Evolutionary conservation across 139 green algal genomes (phyloP).

Genomic region (Chlorella sp.): DNA sequence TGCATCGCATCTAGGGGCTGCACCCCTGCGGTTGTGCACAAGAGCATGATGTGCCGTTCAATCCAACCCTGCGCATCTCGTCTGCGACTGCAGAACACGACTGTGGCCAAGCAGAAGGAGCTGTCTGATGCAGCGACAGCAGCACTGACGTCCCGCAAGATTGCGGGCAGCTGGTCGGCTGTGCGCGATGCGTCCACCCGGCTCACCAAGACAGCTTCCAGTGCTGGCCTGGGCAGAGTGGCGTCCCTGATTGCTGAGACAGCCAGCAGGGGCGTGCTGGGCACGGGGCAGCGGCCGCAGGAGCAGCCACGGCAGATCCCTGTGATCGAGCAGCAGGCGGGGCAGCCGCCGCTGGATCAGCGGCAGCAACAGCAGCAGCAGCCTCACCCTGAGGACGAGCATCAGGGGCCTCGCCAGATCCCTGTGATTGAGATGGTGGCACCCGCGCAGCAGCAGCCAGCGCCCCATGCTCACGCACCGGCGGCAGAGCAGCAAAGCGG

Average conservation of each 20-base stretch:
- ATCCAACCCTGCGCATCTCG: not conserved
- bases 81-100: not conserved
- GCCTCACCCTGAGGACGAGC: not conserved
- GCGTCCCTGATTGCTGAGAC: not conserved
- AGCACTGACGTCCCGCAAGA: not conserved
- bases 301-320: not conserved
- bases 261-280: not conserved
- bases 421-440: constrained; percentile 8
- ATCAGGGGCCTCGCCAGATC: constrained; percentile 2
- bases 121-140: not conserved
- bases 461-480: not conserved
- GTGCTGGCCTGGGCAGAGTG: not conserved
- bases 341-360: not conserved
- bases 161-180: not conserved
- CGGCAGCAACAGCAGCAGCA: not conserved
- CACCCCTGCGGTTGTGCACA: too few species aligned
- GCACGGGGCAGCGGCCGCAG: not conserved
- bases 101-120: not conserved
- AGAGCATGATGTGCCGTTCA: too few species aligned
- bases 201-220: not conserved
- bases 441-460: not conserved
- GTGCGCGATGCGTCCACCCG: not conserved
- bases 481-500: too few species aligned
- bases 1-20: too few species aligned
- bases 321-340: not conserved